A percentile compares a stretch with the other conserved stretches of the same genome.
These are phyloP conservation scores for Immersiporthe knoxdaviesiana DNA, from an alignment of 2,329 filamentous ascomycete species.

Conservation along the genomic window DNA sequence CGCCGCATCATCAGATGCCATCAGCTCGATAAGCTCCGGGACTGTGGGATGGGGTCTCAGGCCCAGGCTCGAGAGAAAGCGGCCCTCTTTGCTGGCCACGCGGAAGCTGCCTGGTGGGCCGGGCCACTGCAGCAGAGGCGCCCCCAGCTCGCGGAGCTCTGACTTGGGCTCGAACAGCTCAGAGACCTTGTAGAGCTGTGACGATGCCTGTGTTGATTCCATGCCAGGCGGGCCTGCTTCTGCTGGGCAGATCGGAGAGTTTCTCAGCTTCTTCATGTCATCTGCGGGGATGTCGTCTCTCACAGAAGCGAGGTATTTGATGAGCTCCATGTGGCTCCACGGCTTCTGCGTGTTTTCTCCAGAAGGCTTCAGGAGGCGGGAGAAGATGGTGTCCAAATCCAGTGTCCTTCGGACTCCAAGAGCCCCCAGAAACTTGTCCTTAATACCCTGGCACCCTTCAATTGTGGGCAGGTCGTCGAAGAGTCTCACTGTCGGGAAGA, in stretches of 20 bases:
- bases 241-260: constrained; percentile 80
- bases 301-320: constrained; percentile 92
- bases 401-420: constrained; percentile 94
- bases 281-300: constrained; percentile 81
- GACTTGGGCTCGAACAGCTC: constrained; percentile 83
- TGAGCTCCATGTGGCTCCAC: constrained; percentile 93
- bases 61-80: constrained; percentile 74
- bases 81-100: constrained; percentile 69
- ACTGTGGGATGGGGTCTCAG: constrained; percentile 73
- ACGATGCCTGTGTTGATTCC: constrained; percentile 56
- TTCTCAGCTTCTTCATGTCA: constrained; percentile 77
- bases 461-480: constrained; percentile 93
- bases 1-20: constrained; percentile 62
- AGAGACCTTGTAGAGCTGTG: constrained; percentile 69
- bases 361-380: constrained; percentile 71
- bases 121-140: constrained; percentile 85
- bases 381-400: constrained; percentile 91
- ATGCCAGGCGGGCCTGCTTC: constrained; percentile 63
- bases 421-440: constrained; percentile 84
- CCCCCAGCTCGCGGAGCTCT: constrained; percentile 66
- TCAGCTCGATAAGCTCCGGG: constrained; percentile 75
- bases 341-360: constrained; percentile 59
- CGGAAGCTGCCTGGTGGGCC: constrained; percentile 65
- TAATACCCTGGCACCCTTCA: constrained; percentile 74
- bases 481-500: constrained; percentile 90